Conservation (phyloP, 2,329 filamentous ascomycete genomes). For the Aureobasidium vineae region DNA sequence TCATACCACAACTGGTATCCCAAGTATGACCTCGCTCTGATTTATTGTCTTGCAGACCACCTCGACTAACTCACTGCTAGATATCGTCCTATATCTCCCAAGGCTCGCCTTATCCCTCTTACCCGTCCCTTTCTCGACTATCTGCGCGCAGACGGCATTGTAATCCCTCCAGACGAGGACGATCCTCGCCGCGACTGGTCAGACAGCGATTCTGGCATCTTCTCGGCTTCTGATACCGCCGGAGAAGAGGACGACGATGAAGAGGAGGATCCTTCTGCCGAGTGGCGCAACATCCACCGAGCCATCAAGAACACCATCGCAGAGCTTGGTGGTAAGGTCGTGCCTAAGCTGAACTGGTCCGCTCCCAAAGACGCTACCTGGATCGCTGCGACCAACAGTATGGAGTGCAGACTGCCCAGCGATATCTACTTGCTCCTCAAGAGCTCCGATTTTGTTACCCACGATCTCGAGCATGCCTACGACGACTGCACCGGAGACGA, state of each 20-base stretch:
- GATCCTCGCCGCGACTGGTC: constrained; percentile 43
- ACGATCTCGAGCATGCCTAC: constrained; percentile 91
- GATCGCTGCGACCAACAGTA: constrained; percentile 83
- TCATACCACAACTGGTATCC: constrained; percentile 93
- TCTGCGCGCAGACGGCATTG: constrained; percentile 86
- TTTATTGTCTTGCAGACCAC: no score
- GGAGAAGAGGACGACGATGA: constrained; percentile 50
- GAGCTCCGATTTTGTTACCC: constrained; percentile 89
- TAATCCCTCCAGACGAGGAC: constrained; percentile 70
- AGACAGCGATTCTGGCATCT: constrained; percentile 54
- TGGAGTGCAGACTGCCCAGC: constrained; percentile 84
- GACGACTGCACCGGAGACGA: constrained; percentile 61
- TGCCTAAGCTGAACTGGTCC: constrained; percentile 97
- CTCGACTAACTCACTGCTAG: constrained; percentile 43
- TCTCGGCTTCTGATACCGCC: constrained; percentile 45
- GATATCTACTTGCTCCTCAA: constrained; percentile 94
- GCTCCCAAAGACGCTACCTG: constrained; percentile 93
- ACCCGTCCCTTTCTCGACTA: constrained; percentile 75
- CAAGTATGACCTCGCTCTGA: constrained; percentile 49
- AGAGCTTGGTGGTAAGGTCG: constrained; percentile 79
- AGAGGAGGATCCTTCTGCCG: constrained; percentile 59
- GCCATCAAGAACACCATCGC: constrained; percentile 73
- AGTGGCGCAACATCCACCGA: constrained; percentile 70
- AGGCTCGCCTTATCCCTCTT: constrained; percentile 80
- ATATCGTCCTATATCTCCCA: constrained; percentile 77